Base-by-base conservation (phyloP, 192 early-diverging fungal species). In the Linderina pennispora region DNA sequence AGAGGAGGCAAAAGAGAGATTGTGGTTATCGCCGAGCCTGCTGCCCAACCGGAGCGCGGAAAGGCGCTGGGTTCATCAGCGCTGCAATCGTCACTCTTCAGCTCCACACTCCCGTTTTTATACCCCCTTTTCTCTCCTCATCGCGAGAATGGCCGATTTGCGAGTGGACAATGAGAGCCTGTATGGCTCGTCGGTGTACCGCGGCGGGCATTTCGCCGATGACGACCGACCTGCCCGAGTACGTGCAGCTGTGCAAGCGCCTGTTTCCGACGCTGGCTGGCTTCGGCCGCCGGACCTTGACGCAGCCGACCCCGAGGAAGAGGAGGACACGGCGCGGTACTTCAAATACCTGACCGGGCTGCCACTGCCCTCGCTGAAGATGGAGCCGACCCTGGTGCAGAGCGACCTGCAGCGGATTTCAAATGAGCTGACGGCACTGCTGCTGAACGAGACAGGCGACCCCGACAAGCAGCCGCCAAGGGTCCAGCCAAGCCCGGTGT, bases 391-490 rank as follows among this genome's bases (percentile, higher is more conserved):
- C 23, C 43, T 70, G 41, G 24, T 70, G 18, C 58, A 70, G n/a
- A 57, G 50, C 36, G 66, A 70, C 26, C 26, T 58, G 34, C 66
- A 70, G 52, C 66, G 66, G 31, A 54, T 62, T 25, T 54, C 54
- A 8, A 62, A 70, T 31, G 66, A 70, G 26, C 66, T 70, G 22
- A 47, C 66, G 9, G 43, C 55, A 36, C 45, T 70, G 35, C 48
- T 70, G 50, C 50, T 70, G 19, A 70, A 54, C 32, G 66, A 70
- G 31, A 58, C 53, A n/a, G n/a, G n/a, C n/a, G n/a, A n/a, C n/a
- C n/a, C n/a, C 0, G 32, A 28, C 45, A 45, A 31, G 20, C 36
- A n/a, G n/a, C n/a, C n/a, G n/a, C n/a, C n/a, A n/a, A n/a, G n/a
- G n/a, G n/a, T n/a, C n/a, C n/a, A n/a, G n/a, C n/a, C n/a, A n/a